Conservation (phyloP, 108 stramenopile species). For the Cyclotella choctawhatcheeana region DNA sequence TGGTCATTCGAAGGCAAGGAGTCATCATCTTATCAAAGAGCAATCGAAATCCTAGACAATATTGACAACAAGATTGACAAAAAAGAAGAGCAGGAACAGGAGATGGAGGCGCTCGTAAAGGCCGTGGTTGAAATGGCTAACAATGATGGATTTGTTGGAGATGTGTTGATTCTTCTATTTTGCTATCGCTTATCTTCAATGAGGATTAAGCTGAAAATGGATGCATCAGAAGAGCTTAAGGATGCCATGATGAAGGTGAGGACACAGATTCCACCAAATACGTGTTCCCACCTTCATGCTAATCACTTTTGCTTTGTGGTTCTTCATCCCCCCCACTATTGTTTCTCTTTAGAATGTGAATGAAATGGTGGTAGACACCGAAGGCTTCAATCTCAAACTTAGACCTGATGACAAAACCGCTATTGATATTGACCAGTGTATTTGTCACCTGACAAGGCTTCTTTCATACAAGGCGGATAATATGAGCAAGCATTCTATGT, state of each 20-base stretch:
- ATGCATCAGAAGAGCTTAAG: background rate
- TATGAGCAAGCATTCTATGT: background rate
- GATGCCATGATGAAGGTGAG: background rate
- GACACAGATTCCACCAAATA: background rate
- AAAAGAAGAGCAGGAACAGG: background rate
- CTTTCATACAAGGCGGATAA: slow-evolving; percentile 4
- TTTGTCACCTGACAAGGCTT: background rate
- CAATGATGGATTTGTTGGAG: background rate
- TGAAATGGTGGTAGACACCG: background rate
- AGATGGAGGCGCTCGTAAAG: slow-evolving; percentile 13
- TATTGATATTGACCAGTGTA: background rate
- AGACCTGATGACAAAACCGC: background rate
- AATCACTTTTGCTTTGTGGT: too few relatives aligned
- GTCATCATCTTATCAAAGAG: background rate
- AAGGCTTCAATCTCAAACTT: background rate
- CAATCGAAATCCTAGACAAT: slow-evolving; percentile 1
- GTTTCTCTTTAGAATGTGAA: too few relatives aligned
- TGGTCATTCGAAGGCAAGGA: slow-evolving; percentile 12
- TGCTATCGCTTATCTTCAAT: background rate
- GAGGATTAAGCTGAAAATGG: background rate
- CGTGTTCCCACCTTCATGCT: background rate
- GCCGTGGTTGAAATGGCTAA: background rate
- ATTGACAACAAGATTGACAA: slow-evolving; percentile 1
- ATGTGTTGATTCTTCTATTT: background rate
- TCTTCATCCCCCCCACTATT: too few relatives aligned